Base-by-base conservation (phyloP, 2,329 filamentous ascomycete species). In the Apiospora rasikravindrae region DNA sequence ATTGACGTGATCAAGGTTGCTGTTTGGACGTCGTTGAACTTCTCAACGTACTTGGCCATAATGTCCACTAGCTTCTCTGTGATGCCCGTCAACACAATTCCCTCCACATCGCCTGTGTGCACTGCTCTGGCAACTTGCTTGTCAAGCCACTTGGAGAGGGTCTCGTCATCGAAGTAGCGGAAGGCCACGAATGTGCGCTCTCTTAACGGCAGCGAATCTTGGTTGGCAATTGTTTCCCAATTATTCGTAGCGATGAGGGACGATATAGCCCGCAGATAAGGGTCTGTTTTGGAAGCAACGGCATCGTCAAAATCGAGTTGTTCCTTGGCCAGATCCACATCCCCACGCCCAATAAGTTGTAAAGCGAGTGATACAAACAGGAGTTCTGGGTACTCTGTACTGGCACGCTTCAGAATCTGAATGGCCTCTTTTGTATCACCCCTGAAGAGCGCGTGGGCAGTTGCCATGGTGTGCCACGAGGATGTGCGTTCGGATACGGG, bases 221-320 rank as follows among this genome's bases (percentile, higher is more conserved):
- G 93, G 74, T 92, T 89, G 51, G 93, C 91, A 53, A 96, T 92
- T 53, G 88, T 88, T 24, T 88, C 85, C 94, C 94, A 96, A 79
- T 94, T 89, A 5, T 92, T 92, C 0, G 91, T 94, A 13, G 92
- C 91, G 73, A 96, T 93, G 75, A 94, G 91, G 3, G 91, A 91
- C 33, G 94, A 93, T 67, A 96, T 92, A 7, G 93, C 93, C 71
- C 93, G 91, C 33, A 96, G 87, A 78, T 95, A 96, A 0, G 93
- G 92, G 77, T 96, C 93, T 0, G 91, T 90, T 73, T 92, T 89
- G 72, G 88, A 89, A 37, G 90, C 88, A 19, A 89, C 85, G 2
- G 84, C 84, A 71, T 89, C 87, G 78, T 90, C 88, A 76, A 90
- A 88, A 76, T 90, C 88, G 33, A 90, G 83, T 73, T 88, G 83